Evolutionary conservation across 2,329 filamentous ascomycete species (phyloP).

Genomic region (Claviceps digitariae): DNA sequence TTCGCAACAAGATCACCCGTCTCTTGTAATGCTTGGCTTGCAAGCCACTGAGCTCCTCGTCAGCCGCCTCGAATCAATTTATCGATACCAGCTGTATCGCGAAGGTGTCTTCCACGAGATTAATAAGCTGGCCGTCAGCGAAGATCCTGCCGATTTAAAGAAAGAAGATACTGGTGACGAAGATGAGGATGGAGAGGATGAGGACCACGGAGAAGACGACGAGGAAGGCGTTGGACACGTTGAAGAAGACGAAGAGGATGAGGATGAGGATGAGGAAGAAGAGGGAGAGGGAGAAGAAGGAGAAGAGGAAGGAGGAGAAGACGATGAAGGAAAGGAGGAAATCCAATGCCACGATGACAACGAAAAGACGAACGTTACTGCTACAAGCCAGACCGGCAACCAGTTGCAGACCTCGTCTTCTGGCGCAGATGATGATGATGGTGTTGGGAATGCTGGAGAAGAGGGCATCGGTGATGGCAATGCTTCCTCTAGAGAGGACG

Average conservation of each 20-base stretch:
- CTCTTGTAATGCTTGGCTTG: constrained; percentile 72
- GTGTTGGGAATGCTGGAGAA: constrained; percentile 19
- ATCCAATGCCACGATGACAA: constrained; percentile 3
- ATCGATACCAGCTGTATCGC: constrained; percentile 91
- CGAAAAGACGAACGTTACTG: constrained; percentile 14
- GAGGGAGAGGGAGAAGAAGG: constrained; percentile 12
- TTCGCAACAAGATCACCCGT: constrained; percentile 85
- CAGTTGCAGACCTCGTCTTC: not conserved
- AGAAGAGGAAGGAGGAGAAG: constrained; percentile 7
- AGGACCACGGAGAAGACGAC: constrained; percentile 13
- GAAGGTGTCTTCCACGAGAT: constrained; percentile 94
- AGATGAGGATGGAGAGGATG: constrained; percentile 7
- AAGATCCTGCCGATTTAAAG: constrained; percentile 13
- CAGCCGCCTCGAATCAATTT: constrained; percentile 71
- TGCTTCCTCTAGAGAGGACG: constrained; percentile 27
- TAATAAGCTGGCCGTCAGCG: constrained; percentile 54
- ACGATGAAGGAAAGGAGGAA: constrained; percentile 4
- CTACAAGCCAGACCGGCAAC: not conserved
- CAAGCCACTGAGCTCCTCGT: constrained; percentile 83
- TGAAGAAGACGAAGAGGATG: constrained; percentile 6
- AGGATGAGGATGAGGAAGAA: constrained; percentile 5
- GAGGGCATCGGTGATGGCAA: constrained; percentile 25
- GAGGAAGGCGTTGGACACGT: constrained; percentile 5
- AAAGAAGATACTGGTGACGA: constrained; percentile 8
- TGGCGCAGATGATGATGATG: constrained; percentile 6